Conservation (phyloP, 139 green algal genomes). For the Mychonastes homosphaera region DNA sequence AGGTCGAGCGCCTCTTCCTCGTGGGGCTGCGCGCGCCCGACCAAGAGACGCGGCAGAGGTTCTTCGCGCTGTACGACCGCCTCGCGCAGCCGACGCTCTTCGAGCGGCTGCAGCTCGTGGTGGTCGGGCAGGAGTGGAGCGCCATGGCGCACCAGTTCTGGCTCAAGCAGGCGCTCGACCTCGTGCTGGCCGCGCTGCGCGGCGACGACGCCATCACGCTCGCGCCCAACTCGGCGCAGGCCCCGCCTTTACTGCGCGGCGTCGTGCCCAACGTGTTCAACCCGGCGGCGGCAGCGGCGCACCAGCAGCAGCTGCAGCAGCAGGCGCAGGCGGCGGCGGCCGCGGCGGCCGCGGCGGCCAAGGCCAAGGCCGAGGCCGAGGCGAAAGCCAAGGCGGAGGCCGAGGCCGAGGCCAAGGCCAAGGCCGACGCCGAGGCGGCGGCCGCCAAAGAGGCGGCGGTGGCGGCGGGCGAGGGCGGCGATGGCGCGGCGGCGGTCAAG, state of each 20-base stretch:
- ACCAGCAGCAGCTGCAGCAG: too few relatives aligned
- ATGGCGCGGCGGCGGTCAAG: too few relatives aligned
- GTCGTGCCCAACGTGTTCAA: slow-evolving; percentile 19
- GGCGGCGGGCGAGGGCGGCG: too few relatives aligned
- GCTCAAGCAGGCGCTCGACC: slow-evolving; percentile 89
- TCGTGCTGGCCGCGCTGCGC: slow-evolving; percentile 75
- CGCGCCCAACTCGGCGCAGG: slow-evolving; percentile 80
- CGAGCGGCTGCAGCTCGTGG: slow-evolving; percentile 83
- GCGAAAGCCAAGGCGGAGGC: too few relatives aligned
- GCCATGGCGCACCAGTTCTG: slow-evolving; percentile 79
- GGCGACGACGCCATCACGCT: slow-evolving; percentile 79
- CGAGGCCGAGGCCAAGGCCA: too few relatives aligned
- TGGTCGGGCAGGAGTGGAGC: slow-evolving; percentile 87
- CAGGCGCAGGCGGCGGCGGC: background rate
- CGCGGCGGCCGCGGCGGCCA: slow-evolving; percentile 1
- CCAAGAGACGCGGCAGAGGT: slow-evolving; percentile 53
- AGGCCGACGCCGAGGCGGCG: too few relatives aligned
- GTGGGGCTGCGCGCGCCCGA: slow-evolving; percentile 69
- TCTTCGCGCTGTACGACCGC: slow-evolving; percentile 83
- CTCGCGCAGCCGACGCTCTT: slow-evolving; percentile 62
- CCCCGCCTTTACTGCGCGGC: slow-evolving; percentile 40
- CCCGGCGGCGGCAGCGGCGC: background rate
- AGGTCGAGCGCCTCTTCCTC: slow-evolving; percentile 83
- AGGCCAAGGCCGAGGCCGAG: too few relatives aligned
- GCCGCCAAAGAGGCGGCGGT: too few relatives aligned